Evolutionary conservation across 1,284 basidiomycete genomes (phyloP), one percentile per base, ranked within the genome.

Genomic region (Puccinia coronata): DNA sequence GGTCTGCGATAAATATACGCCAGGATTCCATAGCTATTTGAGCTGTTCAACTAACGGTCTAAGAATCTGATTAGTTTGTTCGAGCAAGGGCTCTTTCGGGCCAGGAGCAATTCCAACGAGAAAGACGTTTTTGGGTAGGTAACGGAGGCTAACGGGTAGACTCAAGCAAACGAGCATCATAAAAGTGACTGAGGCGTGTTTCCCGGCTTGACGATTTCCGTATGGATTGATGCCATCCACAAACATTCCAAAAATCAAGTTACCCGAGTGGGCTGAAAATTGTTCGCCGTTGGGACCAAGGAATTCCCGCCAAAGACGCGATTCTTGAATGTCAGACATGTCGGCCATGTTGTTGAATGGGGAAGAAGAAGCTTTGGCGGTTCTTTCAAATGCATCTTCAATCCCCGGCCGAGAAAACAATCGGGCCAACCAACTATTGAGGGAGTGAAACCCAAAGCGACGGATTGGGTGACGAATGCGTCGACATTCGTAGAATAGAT

Each of bases 21-120:
- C 74, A 67, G 5, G 9, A 11, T 39, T 36, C 39, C 86, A 87
- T 31, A 86, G 83, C 20, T 75, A 67, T 0, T 84, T n/a, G 14
- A 88, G 82, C n/a, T 85, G 83, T 25, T 85, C 82, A 3, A 87
- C 82, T 6, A 87, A 41, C 1, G 84, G 85, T n/a, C 57, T 18
- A 0, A 87, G 49, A 73, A 85, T 84, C 49, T 84, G 84, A 71
- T 87, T 87, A 39, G 86, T 74, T 25, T 84, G 59, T 16, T 83
- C 51, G 4, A 72, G 31, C 0, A 55, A 47, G n/a, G 67, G 16
- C 59, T 84, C 82, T n/a, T 57, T 25, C 2, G 83, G 84, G 0
- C 84, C 84, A 5, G 85, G 87, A 86, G 85, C 85, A 20, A 88
- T 82, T 0, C 86, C 86, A 14, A 85, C 86, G 8, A 88, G 83